Evolutionary conservation across 768 basidiomycete genomes (phyloP).

Genomic region (Suillus plorans): DNA sequence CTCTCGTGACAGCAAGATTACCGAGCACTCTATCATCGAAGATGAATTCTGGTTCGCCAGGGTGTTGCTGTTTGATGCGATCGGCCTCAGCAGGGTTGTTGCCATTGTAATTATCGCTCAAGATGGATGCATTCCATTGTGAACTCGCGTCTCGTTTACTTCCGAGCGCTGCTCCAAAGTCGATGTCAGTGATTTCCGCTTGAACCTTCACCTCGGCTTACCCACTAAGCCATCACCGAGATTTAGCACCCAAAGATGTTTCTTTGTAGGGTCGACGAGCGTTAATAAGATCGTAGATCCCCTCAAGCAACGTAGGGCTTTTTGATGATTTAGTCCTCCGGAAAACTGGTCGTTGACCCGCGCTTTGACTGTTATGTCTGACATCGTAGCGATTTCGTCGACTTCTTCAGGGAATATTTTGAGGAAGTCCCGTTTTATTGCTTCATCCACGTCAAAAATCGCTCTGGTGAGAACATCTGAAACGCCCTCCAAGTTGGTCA

Average conservation of each 20-base stretch:
- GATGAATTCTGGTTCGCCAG: conserved; percentile 44
- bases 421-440: conserved; percentile 36
- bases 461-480: conserved; percentile 33
- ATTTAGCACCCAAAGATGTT: conserved; percentile 54
- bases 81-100: conserved; percentile 38
- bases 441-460: conserved; percentile 39
- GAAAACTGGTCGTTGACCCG: conserved; percentile 39
- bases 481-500: conserved; percentile 15
- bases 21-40: conserved; percentile 49
- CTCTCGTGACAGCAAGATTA: conserved; percentile 40
- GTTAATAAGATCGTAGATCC: conserved; percentile 52
- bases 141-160: conserved; percentile 34
- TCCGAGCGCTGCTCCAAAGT: conserved; percentile 42
- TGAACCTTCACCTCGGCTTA: conserved; percentile 20
- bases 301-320: conserved; percentile 45
- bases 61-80: conserved; percentile 44
- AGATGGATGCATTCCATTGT: conserved; percentile 15
- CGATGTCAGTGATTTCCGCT: neutral
- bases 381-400: conserved; percentile 26
- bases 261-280: conserved; percentile 40
- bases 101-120: conserved; percentile 54
- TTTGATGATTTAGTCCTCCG: conserved; percentile 31
- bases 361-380: conserved; percentile 36
- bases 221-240: conserved; percentile 56
- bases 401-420: conserved; percentile 40